These are phyloP conservation scores for Combretum micranthum DNA, from an alignment of 345 rosid genomes.

Conservation along the genomic window DNA sequence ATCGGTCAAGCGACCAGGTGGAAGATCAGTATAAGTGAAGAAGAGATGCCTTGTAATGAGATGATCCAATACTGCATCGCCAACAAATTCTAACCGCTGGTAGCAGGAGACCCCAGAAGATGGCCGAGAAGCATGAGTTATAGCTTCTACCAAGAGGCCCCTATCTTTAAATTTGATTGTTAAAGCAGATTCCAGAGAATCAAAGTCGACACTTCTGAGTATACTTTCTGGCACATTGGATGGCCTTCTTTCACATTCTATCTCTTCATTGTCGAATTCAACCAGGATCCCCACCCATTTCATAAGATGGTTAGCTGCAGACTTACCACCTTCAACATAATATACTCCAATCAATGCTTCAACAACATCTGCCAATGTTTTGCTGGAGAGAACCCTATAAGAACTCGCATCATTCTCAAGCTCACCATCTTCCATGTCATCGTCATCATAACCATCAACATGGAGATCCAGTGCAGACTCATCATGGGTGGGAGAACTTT, in stretches of 20 bases:
- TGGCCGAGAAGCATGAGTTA: conserved; percentile 97
- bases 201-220: conserved; percentile 74
- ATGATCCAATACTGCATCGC: conserved; percentile 97
- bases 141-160: conserved; percentile 76
- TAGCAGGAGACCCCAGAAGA: conserved; percentile 92
- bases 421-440: conserved; percentile 90
- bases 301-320: conserved; percentile 89
- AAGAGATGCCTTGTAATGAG: conserved; percentile 86
- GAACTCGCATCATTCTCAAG: conserved; percentile 90
- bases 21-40: conserved; percentile 82
- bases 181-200: conserved; percentile 62
- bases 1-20: conserved; percentile 97
- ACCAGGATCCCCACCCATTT: conserved; percentile 89
- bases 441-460: conserved; percentile 43
- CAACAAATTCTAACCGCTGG: conserved; percentile 94
- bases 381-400: conserved; percentile 91
- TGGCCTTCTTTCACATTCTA: conserved; percentile 28
- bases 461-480: conserved; percentile 16
- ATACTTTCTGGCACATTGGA: conserved; percentile 60
- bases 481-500: conserved; percentile 28
- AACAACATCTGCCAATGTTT: conserved; percentile 96
- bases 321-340: conserved; percentile 87
- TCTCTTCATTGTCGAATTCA: conserved; percentile 67
- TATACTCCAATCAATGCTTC: conserved; percentile 97
- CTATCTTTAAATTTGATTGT: conserved; percentile 47